Conservation (phyloP, 2,329 filamentous ascomycete genomes). For the Truncatella angustata region DNA sequence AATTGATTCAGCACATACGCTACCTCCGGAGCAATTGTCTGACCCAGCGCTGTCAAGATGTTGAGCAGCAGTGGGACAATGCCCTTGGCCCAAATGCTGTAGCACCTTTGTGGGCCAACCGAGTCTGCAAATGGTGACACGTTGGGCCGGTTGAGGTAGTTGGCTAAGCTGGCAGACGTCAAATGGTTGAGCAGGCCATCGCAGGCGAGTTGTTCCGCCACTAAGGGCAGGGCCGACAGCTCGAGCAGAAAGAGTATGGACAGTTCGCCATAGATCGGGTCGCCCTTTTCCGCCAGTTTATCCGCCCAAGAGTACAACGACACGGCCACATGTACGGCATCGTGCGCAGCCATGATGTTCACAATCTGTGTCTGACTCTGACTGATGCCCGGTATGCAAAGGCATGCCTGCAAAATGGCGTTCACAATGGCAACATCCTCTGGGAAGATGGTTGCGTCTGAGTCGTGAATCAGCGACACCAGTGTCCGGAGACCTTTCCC, state of each 20-base stretch:
- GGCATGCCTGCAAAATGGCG: slow-evolving; percentile 80
- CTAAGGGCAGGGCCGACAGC: slow-evolving; percentile 73
- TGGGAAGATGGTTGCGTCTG: slow-evolving; percentile 62
- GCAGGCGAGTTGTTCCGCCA: slow-evolving; percentile 88
- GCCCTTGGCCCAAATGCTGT: slow-evolving; percentile 86
- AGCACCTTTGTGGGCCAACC: slow-evolving; percentile 68
- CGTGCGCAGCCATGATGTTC: slow-evolving; percentile 67
- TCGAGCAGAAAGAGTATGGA: slow-evolving; percentile 85
- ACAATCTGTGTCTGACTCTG: slow-evolving; percentile 70
- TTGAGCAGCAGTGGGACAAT: slow-evolving; percentile 88
- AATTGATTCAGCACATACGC: slow-evolving; percentile 88
- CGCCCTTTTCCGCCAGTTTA: slow-evolving; percentile 70
- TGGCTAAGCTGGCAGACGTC: slow-evolving; percentile 74
- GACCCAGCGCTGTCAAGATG: slow-evolving; percentile 76
- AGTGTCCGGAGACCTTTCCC: slow-evolving; percentile 79
- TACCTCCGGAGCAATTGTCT: slow-evolving; percentile 80
- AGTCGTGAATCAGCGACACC: slow-evolving; percentile 78
- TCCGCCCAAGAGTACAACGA: slow-evolving; percentile 95
- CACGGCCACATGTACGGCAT: slow-evolving; percentile 75
- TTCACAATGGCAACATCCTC: slow-evolving; percentile 86
- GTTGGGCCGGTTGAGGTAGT: slow-evolving; percentile 68
- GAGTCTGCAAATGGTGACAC: slow-evolving; percentile 79
- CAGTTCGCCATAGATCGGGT: slow-evolving; percentile 93
- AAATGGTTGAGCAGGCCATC: slow-evolving; percentile 81
- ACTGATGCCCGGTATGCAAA: slow-evolving; percentile 75